Percentiles rank a stretch among this genome's conserved stretches.
Conservation (phyloP, 306 rosid species). For the Glycine latifolia region DNA sequence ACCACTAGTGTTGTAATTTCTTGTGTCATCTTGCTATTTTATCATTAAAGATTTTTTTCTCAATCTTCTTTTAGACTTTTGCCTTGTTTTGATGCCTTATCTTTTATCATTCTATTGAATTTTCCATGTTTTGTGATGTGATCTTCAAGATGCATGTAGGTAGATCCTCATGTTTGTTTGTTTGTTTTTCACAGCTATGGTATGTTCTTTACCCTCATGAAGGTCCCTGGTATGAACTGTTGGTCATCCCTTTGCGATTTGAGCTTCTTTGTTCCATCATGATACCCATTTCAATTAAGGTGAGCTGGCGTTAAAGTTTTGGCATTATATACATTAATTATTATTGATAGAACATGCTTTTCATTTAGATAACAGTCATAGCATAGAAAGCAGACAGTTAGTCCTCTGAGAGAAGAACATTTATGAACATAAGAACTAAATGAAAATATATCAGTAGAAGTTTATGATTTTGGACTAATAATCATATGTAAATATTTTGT, state of each 20-base stretch:
- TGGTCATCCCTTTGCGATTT: slow-evolving; percentile 95
- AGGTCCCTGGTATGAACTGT: slow-evolving; percentile 94
- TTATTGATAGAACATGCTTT: slow-evolving; percentile 34
- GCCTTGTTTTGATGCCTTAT: slow-evolving; percentile 10
- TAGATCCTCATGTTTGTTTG: slow-evolving; percentile 17
- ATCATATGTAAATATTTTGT: slow-evolving; percentile 10
- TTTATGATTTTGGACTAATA: slow-evolving; percentile 19
- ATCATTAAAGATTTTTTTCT: background rate
- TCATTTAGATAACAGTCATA: slow-evolving; percentile 17
- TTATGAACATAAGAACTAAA: slow-evolving; percentile 9
- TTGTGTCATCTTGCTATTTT: slow-evolving; percentile 31
- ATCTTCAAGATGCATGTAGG: slow-evolving; percentile 39
- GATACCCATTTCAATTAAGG: slow-evolving; percentile 99
- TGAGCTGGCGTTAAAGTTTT: slow-evolving; percentile 50
- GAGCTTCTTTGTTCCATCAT: slow-evolving; percentile 99
- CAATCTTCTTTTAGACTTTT: slow-evolving; percentile 27
- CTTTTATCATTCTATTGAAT: slow-evolving; percentile 31
- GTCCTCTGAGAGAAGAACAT: slow-evolving; percentile 18
- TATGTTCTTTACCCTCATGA: slow-evolving; percentile 88
- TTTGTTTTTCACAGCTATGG: slow-evolving; percentile 73
- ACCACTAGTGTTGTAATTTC: slow-evolving; percentile 12
- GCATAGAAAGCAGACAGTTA: slow-evolving; percentile 25
- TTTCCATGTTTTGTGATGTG: slow-evolving; percentile 45
- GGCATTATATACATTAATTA: slow-evolving; percentile 8
- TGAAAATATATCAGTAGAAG: slow-evolving; percentile 20